phyloP scores from a whole-genome alignment of 2,329 filamentous ascomycete genomes.

The Zopfia rhizophila region DNA sequence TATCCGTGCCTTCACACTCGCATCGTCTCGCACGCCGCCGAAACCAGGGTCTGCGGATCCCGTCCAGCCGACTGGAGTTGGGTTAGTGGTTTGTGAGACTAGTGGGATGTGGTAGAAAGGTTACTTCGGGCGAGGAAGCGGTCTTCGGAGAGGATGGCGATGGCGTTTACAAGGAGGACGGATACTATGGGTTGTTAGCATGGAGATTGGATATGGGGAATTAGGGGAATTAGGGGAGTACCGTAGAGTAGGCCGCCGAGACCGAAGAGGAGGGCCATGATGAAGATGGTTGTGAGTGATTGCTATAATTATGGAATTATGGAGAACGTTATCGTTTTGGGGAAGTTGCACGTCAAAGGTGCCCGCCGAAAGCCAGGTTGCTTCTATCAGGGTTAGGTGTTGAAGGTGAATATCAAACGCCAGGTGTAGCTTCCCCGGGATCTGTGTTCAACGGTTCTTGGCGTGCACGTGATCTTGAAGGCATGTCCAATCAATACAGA shows the following conservation, averaged over 20 bases:
- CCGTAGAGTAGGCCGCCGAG: constrained; percentile 79
- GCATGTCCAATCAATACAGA: too few species aligned
- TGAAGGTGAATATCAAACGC: too few species aligned
- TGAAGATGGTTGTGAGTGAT: constrained; percentile 9
- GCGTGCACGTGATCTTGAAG: too few species aligned
- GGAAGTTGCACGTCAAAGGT: too few species aligned
- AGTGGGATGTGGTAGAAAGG: constrained; percentile 8
- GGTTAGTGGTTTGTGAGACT: constrained; percentile 1
- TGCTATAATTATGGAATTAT: too few species aligned
- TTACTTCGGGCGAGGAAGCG: constrained; percentile 86
- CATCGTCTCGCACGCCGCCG: constrained; percentile 74
- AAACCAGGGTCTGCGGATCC: constrained; percentile 77
- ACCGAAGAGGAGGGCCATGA: constrained; percentile 77
- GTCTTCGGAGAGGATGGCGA: constrained; percentile 94
- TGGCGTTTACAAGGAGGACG: constrained; percentile 90
- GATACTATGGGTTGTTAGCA: constrained; percentile 64
- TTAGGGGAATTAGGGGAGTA: constrained; percentile 46
- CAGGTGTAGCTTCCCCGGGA: too few species aligned
- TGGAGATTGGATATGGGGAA: constrained; percentile 26
- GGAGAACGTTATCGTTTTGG: too few species aligned
- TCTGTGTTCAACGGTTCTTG: too few species aligned
- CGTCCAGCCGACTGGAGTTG: constrained; percentile 87
- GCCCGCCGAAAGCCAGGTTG: too few species aligned
- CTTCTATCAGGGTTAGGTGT: too few species aligned
- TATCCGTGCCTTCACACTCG: constrained; percentile 85